Evolutionary conservation across 2,329 filamentous ascomycete genomes (phyloP).

Genomic region (Colletotrichum aenigma): DNA sequence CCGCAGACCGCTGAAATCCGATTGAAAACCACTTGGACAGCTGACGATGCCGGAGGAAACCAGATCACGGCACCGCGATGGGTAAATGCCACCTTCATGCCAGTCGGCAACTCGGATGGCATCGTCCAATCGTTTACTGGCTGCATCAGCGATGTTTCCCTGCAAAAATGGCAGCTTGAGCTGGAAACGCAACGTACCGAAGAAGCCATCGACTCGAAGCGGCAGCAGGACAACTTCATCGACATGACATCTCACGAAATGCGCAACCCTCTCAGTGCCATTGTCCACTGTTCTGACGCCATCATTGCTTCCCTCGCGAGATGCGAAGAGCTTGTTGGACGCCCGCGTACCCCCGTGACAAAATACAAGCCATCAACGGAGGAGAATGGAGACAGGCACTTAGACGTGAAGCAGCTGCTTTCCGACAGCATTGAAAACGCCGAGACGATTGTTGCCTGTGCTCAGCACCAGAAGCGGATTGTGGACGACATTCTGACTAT

Average conservation of each 20-base stretch:
- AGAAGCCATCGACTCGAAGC: constrained; percentile 62
- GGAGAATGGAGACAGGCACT: background rate
- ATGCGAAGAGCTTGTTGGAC: constrained; percentile 43
- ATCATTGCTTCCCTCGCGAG: constrained; percentile 58
- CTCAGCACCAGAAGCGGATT: constrained; percentile 80
- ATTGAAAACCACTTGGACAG: constrained; percentile 50
- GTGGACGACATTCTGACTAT: constrained; percentile 78
- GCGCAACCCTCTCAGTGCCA: constrained; percentile 75
- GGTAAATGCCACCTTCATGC: constrained; percentile 55
- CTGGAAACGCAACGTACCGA: constrained; percentile 54
- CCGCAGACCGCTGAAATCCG: constrained; percentile 53
- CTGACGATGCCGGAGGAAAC: constrained; percentile 48
- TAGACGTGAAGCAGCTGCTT: constrained; percentile 47
- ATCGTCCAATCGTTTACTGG: constrained; percentile 53
- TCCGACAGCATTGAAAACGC: constrained; percentile 72
- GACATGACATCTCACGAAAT: constrained; percentile 78
- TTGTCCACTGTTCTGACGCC: constrained; percentile 76
- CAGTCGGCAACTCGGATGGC: constrained; percentile 50
- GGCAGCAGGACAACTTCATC: constrained; percentile 82
- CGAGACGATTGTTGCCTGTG: constrained; percentile 78
- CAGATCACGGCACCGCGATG: constrained; percentile 49
- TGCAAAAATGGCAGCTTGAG: constrained; percentile 56
- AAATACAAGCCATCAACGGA: background rate
- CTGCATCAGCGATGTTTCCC: constrained; percentile 52
- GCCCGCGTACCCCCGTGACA: constrained; percentile 5